A percentile compares a stretch with the other conserved stretches of the same genome.
phyloP scores from a whole-genome alignment of 164 flowering plant species.

The Brasenia schreberi region DNA sequence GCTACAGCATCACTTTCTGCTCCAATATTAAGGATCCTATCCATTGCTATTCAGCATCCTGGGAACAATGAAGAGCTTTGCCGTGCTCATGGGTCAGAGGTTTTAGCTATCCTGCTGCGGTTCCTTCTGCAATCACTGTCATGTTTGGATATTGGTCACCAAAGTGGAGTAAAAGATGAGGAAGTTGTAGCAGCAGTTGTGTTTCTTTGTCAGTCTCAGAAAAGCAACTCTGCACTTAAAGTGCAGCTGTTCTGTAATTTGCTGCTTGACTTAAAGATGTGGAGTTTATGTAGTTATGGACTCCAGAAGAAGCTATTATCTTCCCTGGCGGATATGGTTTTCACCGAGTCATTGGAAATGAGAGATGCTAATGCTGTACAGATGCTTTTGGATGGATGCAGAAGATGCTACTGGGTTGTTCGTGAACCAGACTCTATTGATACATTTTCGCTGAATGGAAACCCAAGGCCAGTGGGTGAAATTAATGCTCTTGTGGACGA shows the following conservation, averaged over 20 bases:
- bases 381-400: slow-evolving; percentile 97
- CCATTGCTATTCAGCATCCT: slow-evolving; percentile 74
- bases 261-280: slow-evolving; percentile 79
- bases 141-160: slow-evolving; percentile 40
- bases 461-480: slow-evolving; percentile 71
- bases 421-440: slow-evolving; percentile 72
- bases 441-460: slow-evolving; percentile 53
- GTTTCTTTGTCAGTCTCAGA: slow-evolving; percentile 18
- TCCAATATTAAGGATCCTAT: slow-evolving; percentile 73
- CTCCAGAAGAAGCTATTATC: slow-evolving; percentile 94
- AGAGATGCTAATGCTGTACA: slow-evolving; percentile 95
- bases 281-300: slow-evolving; percentile 96
- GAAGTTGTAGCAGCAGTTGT: slow-evolving; percentile 17
- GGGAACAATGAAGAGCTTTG: slow-evolving; percentile 82
- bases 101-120: slow-evolving; percentile 67
- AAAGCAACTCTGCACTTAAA: slow-evolving; percentile 63
- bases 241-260: slow-evolving; percentile 81
- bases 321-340: slow-evolving; percentile 98
- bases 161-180: slow-evolving; percentile 71
- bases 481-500: slow-evolving; percentile 97
- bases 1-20: slow-evolving; percentile 75
- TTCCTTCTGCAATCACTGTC: slow-evolving; percentile 68
- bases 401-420: slow-evolving; percentile 89
- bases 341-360: slow-evolving; percentile 85
- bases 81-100: slow-evolving; percentile 75